Evolutionary conservation across 352 stramenopile genomes (phyloP), one percentile per base, ranked within the genome.

Genomic region (Pythium rishiriense): DNA sequence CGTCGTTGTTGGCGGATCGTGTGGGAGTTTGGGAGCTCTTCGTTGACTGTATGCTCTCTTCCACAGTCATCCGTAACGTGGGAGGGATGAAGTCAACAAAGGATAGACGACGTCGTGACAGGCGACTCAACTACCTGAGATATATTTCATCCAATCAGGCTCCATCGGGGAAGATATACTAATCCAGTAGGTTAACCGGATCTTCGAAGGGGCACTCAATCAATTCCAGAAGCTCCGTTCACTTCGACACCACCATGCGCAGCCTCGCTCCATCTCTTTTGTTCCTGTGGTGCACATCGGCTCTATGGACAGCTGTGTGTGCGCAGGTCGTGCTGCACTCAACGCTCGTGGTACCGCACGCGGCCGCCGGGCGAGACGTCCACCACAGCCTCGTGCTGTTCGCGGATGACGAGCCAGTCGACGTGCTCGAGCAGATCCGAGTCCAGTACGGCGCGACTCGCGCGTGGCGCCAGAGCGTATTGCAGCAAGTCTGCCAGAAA

Each of bases 341-440:
- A 8, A 64, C 63, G n/a, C 33, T 69, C 26, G 48, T 57, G 11
- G 49, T 69, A 1, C 55, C 63, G 10, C 37, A 56, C 26, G 12
- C 21, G 9, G 25, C 37, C 15, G 15, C 51, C 10, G 11, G 49
- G 24, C 47, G 46, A 11, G 39, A 64, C 0, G 25, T 53, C n/a
- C 48, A 43, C 37, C 66, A 73, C 43, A 29, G 26, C 1, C 50
- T 73, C 19, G 39, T 60, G 33, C 56, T 73, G n/a, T 66, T 64
- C 31, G 55, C 54, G 0, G 35, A 66, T 26, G 58, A 73, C 19
- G 66, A 73, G 31, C 66, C 66, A 29, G 66, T 69, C 22, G 66
- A 73, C 51, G 66, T 66, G 22, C 54, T 73, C 5, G 66, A 73
- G 33, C 7, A 66, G 15, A 49, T 73, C 21, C 66, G 66, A 19